Evolutionary conservation across 139 green algal species (phyloP).

Genomic region (Ettlia oleoabundans): DNA sequence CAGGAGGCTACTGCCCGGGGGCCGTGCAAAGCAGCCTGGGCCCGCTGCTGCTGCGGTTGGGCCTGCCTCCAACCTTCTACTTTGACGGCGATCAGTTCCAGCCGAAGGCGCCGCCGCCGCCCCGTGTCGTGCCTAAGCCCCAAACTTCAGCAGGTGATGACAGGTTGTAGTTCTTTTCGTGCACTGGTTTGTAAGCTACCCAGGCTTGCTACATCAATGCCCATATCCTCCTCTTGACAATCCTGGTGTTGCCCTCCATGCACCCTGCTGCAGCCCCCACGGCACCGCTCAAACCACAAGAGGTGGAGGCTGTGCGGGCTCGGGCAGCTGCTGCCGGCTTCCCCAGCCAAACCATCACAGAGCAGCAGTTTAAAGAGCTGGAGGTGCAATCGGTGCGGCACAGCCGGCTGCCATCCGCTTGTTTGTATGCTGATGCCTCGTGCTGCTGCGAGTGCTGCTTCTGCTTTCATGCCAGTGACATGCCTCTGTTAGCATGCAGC

Average conservation of each 20-base stretch:
- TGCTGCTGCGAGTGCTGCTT: no score
- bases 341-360: constrained; percentile 31
- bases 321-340: constrained; percentile 36
- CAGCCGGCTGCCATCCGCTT: not conserved
- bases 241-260: no score
- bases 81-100: constrained; percentile 36
- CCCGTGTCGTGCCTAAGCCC: not conserved
- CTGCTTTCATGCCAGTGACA: not conserved
- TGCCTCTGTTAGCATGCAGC: not conserved
- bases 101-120: not conserved
- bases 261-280: not conserved
- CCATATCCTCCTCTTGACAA: no score
- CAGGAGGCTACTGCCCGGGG: constrained; percentile 8
- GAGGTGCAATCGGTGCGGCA: constrained; percentile 21
- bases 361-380: constrained; percentile 34
- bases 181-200: no score
- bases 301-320: constrained; percentile 29
- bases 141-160: not conserved
- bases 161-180: no score
- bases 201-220: no score
- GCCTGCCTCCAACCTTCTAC: constrained; percentile 18
- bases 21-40: not conserved
- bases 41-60: constrained; percentile 11
- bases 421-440: not conserved
- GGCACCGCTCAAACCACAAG: not conserved